These are phyloP conservation scores for Leccinellum luteum DNA, from an alignment of 768 basidiomycete genomes.

Conservation along the genomic window DNA sequence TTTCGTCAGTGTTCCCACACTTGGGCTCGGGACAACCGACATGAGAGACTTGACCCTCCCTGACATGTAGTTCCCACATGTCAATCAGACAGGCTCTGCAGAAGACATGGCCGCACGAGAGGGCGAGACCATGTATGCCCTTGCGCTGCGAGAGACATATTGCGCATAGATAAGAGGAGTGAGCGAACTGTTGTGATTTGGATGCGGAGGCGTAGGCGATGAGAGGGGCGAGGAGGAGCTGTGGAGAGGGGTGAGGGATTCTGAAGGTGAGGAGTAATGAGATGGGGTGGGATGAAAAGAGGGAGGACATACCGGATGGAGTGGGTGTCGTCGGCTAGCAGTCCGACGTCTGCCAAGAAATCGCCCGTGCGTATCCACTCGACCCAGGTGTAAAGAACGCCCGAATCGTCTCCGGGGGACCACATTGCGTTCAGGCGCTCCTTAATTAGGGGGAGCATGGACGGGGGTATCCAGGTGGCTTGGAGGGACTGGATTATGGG, in stretches of 20 bases:
- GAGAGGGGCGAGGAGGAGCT: conserved; percentile 47
- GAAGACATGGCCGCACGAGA: conserved; percentile 77
- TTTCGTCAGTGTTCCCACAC: conserved; percentile 58
- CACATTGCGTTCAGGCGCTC: conserved; percentile 51
- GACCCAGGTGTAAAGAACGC: conserved; percentile 66
- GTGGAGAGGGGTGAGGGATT: conserved; percentile 57
- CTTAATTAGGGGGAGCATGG: conserved; percentile 34
- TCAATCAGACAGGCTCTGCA: conserved; percentile 77
- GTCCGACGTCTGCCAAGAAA: conserved; percentile 49
- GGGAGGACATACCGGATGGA: conserved; percentile 29
- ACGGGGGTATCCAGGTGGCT: conserved; percentile 55
- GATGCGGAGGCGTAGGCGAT: conserved; percentile 46
- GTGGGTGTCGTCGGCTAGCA: conserved; percentile 32
- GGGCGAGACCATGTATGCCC: conserved; percentile 69
- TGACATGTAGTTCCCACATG: conserved; percentile 81
- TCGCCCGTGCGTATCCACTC: conserved; percentile 69
- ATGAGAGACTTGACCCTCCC: conserved; percentile 69
- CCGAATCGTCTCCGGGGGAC: conserved; percentile 46
- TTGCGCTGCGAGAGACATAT: conserved; percentile 75
- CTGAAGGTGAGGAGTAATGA: conserved; percentile 3
- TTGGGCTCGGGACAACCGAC: conserved; percentile 81
- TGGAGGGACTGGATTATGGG: conserved; percentile 57
- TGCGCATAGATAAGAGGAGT: conserved; percentile 65
- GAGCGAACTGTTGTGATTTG: conserved; percentile 54
- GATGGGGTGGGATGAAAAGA: conserved; percentile 26